Evolutionary conservation across 1,139 yeast genomes (phyloP).

Genomic region (Suhomyces anneliseae): DNA sequence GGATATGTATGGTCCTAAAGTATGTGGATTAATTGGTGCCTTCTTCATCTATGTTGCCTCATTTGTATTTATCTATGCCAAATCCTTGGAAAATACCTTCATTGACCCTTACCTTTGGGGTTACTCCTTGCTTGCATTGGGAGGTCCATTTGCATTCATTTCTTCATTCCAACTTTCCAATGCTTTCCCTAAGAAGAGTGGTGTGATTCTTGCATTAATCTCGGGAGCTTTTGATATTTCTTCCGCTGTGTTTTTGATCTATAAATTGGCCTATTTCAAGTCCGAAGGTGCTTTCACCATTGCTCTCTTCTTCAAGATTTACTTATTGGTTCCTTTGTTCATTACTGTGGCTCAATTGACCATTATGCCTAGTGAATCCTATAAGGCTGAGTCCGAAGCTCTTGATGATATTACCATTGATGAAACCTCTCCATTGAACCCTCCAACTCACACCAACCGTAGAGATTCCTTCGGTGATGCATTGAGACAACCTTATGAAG

Average conservation of each 20-base stretch:
- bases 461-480: slow-evolving; percentile 50
- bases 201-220: slow-evolving; percentile 43
- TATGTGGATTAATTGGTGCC: slow-evolving; percentile 47
- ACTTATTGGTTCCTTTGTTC: slow-evolving; percentile 41
- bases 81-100: slow-evolving; percentile 16
- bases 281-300: slow-evolving; percentile 32
- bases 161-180: slow-evolving; percentile 48
- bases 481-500: slow-evolving; percentile 43
- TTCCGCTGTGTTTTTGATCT: slow-evolving; percentile 45
- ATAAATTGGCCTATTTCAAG: slow-evolving; percentile 31
- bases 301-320: slow-evolving; percentile 34
- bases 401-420: slow-evolving; percentile 22
- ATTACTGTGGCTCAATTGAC: slow-evolving; percentile 41
- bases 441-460: slow-evolving; percentile 18
- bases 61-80: slow-evolving; percentile 38
- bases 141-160: slow-evolving; percentile 48
- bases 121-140: slow-evolving; percentile 43
- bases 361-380: slow-evolving; percentile 43
- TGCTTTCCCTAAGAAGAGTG: slow-evolving; percentile 42
- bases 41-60: slow-evolving; percentile 37
- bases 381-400: slow-evolving; percentile 34
- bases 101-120: slow-evolving; percentile 46
- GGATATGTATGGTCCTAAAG: slow-evolving; percentile 43
- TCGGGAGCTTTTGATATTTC: slow-evolving; percentile 52
- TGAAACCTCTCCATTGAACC: slow-evolving; percentile 18